A percentile compares a stretch with the other conserved stretches of the same genome.
These are phyloP conservation scores for Entamoeba dispar DNA, from an alignment of 208 protist genomes.

Conservation along the genomic window DNA sequence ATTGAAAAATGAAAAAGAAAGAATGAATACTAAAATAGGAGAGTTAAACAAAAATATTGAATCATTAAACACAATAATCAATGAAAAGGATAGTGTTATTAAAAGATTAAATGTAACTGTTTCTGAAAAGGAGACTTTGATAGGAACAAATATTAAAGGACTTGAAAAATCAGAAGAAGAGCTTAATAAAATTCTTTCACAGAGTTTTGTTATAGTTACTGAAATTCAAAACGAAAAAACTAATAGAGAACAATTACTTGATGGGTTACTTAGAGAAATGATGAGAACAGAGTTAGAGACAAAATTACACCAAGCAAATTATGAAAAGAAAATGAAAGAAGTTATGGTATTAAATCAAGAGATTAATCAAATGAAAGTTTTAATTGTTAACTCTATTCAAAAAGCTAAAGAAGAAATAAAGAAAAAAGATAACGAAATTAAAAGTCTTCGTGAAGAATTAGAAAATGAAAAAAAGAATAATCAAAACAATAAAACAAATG, in stretches of 20 bases:
- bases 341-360: too few species aligned
- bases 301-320: too few species aligned
- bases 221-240: background rate
- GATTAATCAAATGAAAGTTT: too few species aligned
- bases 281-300: too few species aligned
- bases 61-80: background rate
- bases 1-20: background rate
- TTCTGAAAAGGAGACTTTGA: background rate
- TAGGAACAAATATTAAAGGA: background rate
- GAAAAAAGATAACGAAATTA: too few species aligned
- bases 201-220: background rate
- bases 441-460: too few species aligned
- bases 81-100: background rate
- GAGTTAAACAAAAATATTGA: background rate
- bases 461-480: too few species aligned
- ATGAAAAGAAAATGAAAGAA: too few species aligned
- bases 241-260: background rate
- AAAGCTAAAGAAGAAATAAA: too few species aligned
- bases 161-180: background rate
- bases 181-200: background rate
- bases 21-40: background rate
- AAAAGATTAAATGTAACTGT: background rate
- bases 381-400: too few species aligned
- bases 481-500: too few species aligned
- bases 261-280: background rate